A percentile compares a stretch with the other conserved stretches of the same genome.
Conservation (phyloP, 441 rosid species). For the Euphorbia schlechtendalii region DNA sequence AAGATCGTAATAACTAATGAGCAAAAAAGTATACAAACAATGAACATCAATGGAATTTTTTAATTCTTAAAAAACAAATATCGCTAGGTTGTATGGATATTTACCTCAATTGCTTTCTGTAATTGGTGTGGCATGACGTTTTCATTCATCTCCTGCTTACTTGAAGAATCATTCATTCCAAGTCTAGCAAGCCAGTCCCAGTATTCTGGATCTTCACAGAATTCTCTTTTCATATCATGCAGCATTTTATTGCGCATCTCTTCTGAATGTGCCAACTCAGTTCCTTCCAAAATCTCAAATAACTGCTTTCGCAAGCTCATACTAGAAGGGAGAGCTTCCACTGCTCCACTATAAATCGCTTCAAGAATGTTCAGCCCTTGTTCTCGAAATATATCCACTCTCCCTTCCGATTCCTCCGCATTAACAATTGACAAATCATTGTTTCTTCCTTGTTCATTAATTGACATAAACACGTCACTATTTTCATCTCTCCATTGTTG, state of each 20-base stretch:
- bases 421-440: constrained; percentile 30
- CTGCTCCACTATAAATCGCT: constrained; percentile 61
- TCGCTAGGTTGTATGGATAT: not conserved
- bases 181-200: constrained; percentile 93
- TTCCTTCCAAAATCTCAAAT: constrained; percentile 66
- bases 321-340: constrained; percentile 67
- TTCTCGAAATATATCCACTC: constrained; percentile 50
- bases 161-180: constrained; percentile 33
- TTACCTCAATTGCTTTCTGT: constrained; percentile 66
- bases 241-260: constrained; percentile 50
- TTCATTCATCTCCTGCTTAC: constrained; percentile 20
- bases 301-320: constrained; percentile 62
- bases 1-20: too few species aligned
- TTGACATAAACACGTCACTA: constrained; percentile 56
- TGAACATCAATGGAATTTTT: too few species aligned
- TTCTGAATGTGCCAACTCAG: constrained; percentile 55
- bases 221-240: constrained; percentile 73
- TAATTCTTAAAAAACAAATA: not conserved
- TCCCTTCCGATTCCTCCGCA: constrained; percentile 35
- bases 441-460: constrained; percentile 36
- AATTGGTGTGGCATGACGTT: constrained; percentile 27
- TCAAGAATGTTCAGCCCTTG: constrained; percentile 58
- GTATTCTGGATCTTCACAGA: constrained; percentile 51
- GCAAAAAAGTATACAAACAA: too few species aligned
- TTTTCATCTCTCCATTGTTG: constrained; percentile 64